A percentile compares a stretch with the other conserved stretches of the same genome.
These are phyloP conservation scores for Turritis glabra DNA, from an alignment of 345 rosid species.

Conservation along the genomic window DNA sequence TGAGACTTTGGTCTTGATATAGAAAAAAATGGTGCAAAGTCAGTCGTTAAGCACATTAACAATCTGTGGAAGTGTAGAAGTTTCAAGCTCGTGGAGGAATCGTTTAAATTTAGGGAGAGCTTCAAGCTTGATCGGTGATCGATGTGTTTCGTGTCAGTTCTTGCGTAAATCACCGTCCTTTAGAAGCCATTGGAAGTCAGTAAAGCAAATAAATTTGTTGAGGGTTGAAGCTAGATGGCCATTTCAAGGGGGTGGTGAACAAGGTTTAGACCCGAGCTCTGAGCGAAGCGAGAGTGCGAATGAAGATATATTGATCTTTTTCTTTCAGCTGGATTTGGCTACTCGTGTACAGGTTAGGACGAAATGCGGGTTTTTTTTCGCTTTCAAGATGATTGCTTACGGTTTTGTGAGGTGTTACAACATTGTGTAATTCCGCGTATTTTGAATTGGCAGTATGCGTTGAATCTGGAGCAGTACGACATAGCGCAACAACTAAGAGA, in stretches of 20 bases:
- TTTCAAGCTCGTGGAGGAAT: conserved; percentile 48
- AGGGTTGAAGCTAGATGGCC: conserved; percentile 84
- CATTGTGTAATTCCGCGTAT: conserved; percentile 27
- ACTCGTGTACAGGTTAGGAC: conserved; percentile 80
- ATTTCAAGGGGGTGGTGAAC: conserved; percentile 58
- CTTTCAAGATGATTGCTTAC: not conserved
- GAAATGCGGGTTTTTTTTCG: not conserved
- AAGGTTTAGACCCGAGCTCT: conserved; percentile 56
- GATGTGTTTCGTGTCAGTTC: conserved; percentile 39
- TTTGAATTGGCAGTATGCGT: conserved; percentile 63
- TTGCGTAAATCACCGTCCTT: conserved; percentile 36
- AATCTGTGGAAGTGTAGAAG: conserved; percentile 46
- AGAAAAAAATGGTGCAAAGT: conserved; percentile 51
- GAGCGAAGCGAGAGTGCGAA: conserved; percentile 89
- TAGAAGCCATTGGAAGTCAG: conserved; percentile 30
- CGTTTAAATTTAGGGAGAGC: conserved; percentile 41
- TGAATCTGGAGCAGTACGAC: conserved; percentile 86
- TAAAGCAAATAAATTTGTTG: conserved; percentile 43
- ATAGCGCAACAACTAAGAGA: conserved; percentile 79
- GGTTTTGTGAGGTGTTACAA: conserved; percentile 10
- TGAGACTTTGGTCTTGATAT: not conserved
- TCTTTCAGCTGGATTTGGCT: conserved; percentile 83
- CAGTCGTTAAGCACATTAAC: conserved; percentile 54
- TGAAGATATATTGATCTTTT: conserved; percentile 87
- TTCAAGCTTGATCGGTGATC: conserved; percentile 36